A percentile compares a stretch with the other conserved stretches of the same genome.
These are phyloP conservation scores for Medicago lupulina DNA, from an alignment of 306 rosid species.

Conservation along the genomic window DNA sequence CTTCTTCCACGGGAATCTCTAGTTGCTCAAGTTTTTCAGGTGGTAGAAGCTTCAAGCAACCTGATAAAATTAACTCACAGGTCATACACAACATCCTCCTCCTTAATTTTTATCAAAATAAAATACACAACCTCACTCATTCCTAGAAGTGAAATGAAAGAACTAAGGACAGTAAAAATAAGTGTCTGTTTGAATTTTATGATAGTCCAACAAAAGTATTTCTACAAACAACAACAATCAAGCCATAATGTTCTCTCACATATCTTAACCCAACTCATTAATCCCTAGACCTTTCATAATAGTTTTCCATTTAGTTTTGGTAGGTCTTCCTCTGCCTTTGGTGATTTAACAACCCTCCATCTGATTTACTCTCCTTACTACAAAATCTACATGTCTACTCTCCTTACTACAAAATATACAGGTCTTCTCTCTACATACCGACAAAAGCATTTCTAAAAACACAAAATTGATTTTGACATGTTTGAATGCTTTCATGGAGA, in stretches of 20 bases:
- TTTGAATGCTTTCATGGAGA: not conserved
- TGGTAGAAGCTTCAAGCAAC: slow-evolving; percentile 84
- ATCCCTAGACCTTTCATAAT: too few species aligned
- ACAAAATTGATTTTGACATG: not conserved
- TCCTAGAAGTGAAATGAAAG: slow-evolving; percentile 1
- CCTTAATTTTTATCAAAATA: not conserved
- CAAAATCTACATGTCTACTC: too few species aligned
- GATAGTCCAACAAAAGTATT: not conserved
- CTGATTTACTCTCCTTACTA: too few species aligned
- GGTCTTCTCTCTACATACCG: not conserved
- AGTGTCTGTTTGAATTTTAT: not conserved
- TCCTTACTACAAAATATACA: too few species aligned
- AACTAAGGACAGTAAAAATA: not conserved
- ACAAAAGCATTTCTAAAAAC: not conserved
- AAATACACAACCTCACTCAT: slow-evolving; percentile 21
- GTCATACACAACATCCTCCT: slow-evolving; percentile 13
- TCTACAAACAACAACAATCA: not conserved
- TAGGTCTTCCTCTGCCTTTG: too few species aligned
- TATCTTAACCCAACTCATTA: too few species aligned
- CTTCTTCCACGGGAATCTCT: slow-evolving; percentile 59
- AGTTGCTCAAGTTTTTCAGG: slow-evolving; percentile 83
- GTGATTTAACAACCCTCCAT: too few species aligned
- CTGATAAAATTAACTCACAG: slow-evolving; percentile 51
- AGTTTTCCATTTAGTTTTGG: too few species aligned
- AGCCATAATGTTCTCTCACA: too few species aligned